Base-by-base conservation (phyloP, 169 alveolate species). In the Eimeria brunetti region DNA sequence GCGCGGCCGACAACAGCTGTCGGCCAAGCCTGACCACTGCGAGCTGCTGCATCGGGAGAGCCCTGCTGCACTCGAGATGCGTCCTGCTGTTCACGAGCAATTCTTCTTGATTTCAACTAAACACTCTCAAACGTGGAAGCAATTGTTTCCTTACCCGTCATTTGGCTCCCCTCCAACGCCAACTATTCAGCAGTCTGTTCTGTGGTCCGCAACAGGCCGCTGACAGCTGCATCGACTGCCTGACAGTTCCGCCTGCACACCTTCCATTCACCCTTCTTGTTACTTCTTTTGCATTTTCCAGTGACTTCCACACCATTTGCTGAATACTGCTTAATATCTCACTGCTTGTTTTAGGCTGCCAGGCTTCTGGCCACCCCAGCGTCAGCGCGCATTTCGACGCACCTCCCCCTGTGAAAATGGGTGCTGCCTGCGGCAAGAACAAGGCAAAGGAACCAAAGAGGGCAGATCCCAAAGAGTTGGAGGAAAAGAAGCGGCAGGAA, bases 361-460 rank as follows among this genome's bases (percentile, higher is more conserved):
- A 24, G 62, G 62, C 33, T 9, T 27, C 33, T 22, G 41, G 20
- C 62, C 62, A 44, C 85, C 85, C 62, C 16, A 75, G 85, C 62
- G 24, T 24, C 53, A 16, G n/a, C 53, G 16, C 18, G 67, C 67
- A 44, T 9, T 51, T 30, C 62, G 33, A 51, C 71, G 62, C 80
- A 60, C 46, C 91, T 60, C 36, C 44, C 78, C 69, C 38, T 62
- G 24, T 38, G 41, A 89, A 56, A 53, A 92, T 92, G 95, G 95
- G 95, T 44, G 89, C 64, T 75, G 96, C 95, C 88, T 97, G 98
- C 94, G 88, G 86, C 89, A 96, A 95, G 71, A 96, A 91, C 94
- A 94, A 88, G 94, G 97, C 96, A n/a, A 97, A 94, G 92, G 94
- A 94, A 91, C 98, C 98, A 78, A 96, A 96, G 94, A 95, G 98